Base-by-base conservation (phyloP, 495 filamentous ascomycete genomes). In the Pyrenopolyporus hunteri region DNA sequence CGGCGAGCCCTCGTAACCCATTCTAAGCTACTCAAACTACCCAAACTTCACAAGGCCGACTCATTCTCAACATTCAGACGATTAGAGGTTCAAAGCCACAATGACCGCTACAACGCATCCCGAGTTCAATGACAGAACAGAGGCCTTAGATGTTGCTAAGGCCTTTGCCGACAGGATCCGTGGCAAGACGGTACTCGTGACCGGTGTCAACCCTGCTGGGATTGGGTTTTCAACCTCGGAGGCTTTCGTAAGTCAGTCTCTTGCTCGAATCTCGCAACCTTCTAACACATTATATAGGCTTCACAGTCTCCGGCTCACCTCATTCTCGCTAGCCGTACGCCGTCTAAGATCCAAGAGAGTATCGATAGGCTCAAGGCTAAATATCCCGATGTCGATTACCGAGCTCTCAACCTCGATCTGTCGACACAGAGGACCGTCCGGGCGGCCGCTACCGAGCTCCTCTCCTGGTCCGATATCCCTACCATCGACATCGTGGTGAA, bases 401-500 rank as follows among this genome's bases (percentile, higher is more conserved):
- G 73, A 11, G 17, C 69, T 31, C 67, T 82, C 20, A 59, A 64
- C 16, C 53, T 82, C n/a, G 72, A 81, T 49, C 79, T 82, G 25
- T 77, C 76, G 5, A 67, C 49, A 50, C 77, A 78, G 57, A 67
- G 71, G 44, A 66, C 76, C 11, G 75, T 85, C 4, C 75, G 78
- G 2, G 64, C 65, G 2, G 73, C 73, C 1, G 80, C 77, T 13
- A 57, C 68, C 1, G 60, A 69, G 14, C 45, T 83, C 14, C 70
- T 79, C 1, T 63, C 68, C 4, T 77, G 76, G 69, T 32, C 68
- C 8, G 73, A 79, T 5, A 43, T 72, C 11, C 70, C 70, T 2
- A 63, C 61, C 11, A 26, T 83, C n/a, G 73, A 80, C 57, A 63
- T 82, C 56, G 42, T 82, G 9, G 69, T 83, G 49, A 73, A 76